phyloP scores from a whole-genome alignment of 2,329 filamentous ascomycete genomes.

The Paraconiothyrium brasiliense region DNA sequence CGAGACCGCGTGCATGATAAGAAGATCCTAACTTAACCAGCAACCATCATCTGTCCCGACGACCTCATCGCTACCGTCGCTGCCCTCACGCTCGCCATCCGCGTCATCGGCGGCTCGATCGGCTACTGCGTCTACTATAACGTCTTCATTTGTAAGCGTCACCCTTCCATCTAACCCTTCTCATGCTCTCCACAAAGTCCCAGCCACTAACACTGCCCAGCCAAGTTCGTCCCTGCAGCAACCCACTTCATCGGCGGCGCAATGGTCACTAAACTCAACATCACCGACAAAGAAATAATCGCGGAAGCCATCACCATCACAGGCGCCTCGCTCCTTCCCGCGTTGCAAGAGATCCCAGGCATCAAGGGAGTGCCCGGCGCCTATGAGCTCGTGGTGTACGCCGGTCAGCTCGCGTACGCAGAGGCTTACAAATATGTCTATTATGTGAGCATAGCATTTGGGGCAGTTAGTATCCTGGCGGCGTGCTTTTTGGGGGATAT shows the following conservation, averaged over 20 bases:
- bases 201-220: background rate
- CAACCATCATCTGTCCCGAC: constrained; percentile 71
- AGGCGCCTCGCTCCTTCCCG: background rate
- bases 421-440: background rate
- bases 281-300: background rate
- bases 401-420: background rate
- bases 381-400: background rate
- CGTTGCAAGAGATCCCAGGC: background rate
- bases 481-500: background rate
- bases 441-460: background rate
- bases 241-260: background rate
- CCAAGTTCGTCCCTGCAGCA: background rate
- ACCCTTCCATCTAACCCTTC: background rate
- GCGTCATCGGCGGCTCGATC: constrained; percentile 72
- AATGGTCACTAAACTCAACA: background rate
- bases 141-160: constrained; percentile 21
- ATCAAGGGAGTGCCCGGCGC: background rate
- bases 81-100: constrained; percentile 73
- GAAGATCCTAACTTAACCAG: constrained; percentile 45
- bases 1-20: background rate
- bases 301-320: background rate
- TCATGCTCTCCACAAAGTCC: background rate
- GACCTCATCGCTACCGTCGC: constrained; percentile 76
- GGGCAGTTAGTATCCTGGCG: background rate
- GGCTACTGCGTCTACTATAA: constrained; percentile 64